Evolutionary conservation across 1,284 basidiomycete species (phyloP), one percentile per base, ranked within the genome.

Genomic region (Ustilago esculenta): DNA sequence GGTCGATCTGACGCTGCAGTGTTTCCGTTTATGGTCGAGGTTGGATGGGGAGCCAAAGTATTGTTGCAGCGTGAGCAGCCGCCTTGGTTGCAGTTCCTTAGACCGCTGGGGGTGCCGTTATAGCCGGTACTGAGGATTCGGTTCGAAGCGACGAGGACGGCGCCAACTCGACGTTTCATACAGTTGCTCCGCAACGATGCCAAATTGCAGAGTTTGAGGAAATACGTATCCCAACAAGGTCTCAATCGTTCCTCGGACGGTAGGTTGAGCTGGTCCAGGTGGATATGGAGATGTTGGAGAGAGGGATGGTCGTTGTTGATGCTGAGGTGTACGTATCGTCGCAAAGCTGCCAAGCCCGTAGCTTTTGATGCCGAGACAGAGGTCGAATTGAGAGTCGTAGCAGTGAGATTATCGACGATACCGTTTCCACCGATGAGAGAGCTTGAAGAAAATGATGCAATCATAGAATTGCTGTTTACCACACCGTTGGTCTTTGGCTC

Each of bases 131-230:
- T 88, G 33, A 98, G 85, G 47, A 99, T 91, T 23, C 94, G 68
- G 46, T 81, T 77, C 87, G 71, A 91, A 89, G 91, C 87, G 25
- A 97, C 93, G 34, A 98, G 85, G 15, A 98, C 88, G 0, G 93
- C 94, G 12, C 94, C 94, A 0, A 98, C 94, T 1, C 96, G 87
- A 4, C 96, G 88, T 81, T 99, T 99, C 95, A 98, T 98, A 47
- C 80, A 81, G 63, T 83, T 83, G 39, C 74, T 78, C 7, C 82
- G 81, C 33, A 77, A 52, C 3, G 75, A 78, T 7, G 76, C 75
- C 10, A 79, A 65, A 15, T 75, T 76, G 71, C 76, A 82, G 8
- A 81, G 73, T n/a, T 67, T 73, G 35, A 81, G 65, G 43, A 81
- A 82, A 63, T 82, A 81, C 5, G 67, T 70, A 36, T 82, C 81